Conservation (phyloP, 331 rosid genomes). For the Ulmus americana region DNA sequence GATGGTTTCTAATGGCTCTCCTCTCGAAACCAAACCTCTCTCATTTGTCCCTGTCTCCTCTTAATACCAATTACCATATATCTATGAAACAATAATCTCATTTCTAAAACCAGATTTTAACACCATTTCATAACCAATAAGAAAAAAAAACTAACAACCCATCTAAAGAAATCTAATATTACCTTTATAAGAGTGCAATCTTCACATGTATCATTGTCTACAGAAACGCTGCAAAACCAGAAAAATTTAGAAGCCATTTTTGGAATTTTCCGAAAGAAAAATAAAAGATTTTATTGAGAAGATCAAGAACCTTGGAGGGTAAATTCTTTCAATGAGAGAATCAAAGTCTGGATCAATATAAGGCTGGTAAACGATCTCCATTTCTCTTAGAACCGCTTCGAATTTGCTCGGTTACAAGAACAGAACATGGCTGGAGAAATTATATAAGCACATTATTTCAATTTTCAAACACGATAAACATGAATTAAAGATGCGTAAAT, state of each 20-base stretch:
- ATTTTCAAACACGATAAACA: background rate
- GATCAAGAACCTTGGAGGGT: constrained; percentile 67
- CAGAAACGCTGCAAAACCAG: constrained; percentile 55
- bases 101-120: background rate
- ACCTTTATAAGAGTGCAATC: constrained; percentile 83
- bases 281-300: background rate
- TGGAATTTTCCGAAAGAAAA: background rate
- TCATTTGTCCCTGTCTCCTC: background rate
- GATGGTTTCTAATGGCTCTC: constrained; percentile 11
- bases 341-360: constrained; percentile 60
- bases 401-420: background rate
- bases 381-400: constrained; percentile 11
- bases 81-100: too few species aligned
- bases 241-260: background rate
- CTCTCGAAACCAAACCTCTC: background rate
- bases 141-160: too few species aligned
- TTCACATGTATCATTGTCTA: constrained; percentile 64
- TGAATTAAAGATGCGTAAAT: background rate
- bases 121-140: too few species aligned
- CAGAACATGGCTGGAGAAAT: constrained; percentile 9
- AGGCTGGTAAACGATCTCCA: constrained; percentile 56
- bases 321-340: constrained; percentile 66
- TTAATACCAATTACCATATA: too few species aligned
- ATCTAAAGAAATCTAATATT: background rate
- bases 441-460: background rate